Evolutionary conservation across 2,329 filamentous ascomycete species (phyloP).

Genomic region (Pestalotiopsis sp.): DNA sequence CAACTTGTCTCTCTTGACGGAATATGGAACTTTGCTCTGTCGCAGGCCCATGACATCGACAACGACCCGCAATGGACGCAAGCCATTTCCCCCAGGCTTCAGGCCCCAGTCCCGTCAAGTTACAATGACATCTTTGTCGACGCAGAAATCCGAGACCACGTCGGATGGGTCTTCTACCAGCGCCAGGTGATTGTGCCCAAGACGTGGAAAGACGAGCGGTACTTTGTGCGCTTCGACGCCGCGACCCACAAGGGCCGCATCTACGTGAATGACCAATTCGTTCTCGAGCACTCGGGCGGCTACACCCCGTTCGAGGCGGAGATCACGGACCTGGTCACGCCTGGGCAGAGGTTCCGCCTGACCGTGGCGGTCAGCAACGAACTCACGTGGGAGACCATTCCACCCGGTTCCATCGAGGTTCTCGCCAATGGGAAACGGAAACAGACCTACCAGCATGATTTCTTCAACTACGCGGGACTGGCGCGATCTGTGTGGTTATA

Average conservation of each 20-base stretch:
- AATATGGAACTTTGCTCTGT: conserved; percentile 25
- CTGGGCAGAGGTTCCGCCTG: conserved; percentile 26
- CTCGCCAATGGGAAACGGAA: background rate
- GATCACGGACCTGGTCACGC: conserved; percentile 20
- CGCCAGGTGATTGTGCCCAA: conserved; percentile 24
- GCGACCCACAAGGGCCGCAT: conserved; percentile 29
- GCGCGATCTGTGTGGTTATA: background rate
- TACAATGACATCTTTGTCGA: conserved; percentile 28
- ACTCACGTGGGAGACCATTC: conserved; percentile 30
- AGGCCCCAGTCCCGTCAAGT: conserved; percentile 24
- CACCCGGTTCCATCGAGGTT: conserved; percentile 21
- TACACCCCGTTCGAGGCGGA: conserved; percentile 30
- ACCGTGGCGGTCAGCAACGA: conserved; percentile 33
- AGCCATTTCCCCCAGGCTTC: conserved; percentile 29
- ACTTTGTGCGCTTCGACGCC: conserved; percentile 27
- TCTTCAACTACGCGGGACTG: background rate
- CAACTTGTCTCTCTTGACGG: conserved; percentile 22
- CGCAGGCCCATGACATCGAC: conserved; percentile 14
- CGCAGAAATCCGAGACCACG: conserved; percentile 25
- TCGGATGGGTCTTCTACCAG: conserved; percentile 34
- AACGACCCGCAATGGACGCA: conserved; percentile 22
- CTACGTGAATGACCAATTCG: conserved; percentile 27
- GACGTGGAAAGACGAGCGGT: conserved; percentile 18
- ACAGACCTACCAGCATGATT: background rate
- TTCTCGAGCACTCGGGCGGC: conserved; percentile 26